Evolutionary conservation across 1,284 basidiomycete species (phyloP).

Genomic region (Lignosus rhinocerotis): DNA sequence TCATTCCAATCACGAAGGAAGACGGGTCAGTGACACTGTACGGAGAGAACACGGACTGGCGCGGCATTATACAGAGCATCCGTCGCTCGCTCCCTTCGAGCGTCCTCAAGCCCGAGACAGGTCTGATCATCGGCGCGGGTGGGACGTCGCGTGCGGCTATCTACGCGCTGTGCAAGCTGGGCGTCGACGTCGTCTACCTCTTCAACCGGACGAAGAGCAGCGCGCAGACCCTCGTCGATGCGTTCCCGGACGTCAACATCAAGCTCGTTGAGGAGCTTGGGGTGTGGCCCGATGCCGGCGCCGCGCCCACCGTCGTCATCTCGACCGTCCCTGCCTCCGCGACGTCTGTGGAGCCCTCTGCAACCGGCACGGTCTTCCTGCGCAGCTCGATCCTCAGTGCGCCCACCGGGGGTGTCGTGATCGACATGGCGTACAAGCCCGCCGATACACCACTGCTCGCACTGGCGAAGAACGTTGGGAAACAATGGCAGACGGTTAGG

Average conservation of each 20-base stretch:
- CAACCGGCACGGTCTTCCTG: conserved; percentile 52
- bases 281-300: conserved; percentile 46
- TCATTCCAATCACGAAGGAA: conserved; percentile 55
- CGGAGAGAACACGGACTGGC: conserved; percentile 95
- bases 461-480: conserved; percentile 48
- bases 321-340: conserved; percentile 85
- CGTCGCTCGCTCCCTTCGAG: conserved; percentile 39
- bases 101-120: conserved; percentile 45
- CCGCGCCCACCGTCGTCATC: conserved; percentile 72
- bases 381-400: conserved; percentile 55
- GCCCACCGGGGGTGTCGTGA: conserved; percentile 59
- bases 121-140: conserved; percentile 88
- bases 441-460: conserved; percentile 68
- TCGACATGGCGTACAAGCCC: conserved; percentile 94
- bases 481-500: conserved; percentile 73
- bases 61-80: conserved; percentile 74
- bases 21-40: conserved; percentile 57
- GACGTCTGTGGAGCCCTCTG: conserved; percentile 44
- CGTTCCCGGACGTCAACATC: conserved; percentile 70
- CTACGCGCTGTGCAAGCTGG: conserved; percentile 78
- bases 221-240: conserved; percentile 65
- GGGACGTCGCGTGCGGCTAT: conserved; percentile 92
- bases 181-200: conserved; percentile 73
- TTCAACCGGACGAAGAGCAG: conserved; percentile 82
- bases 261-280: conserved; percentile 62